Evolutionary conservation across 106 monocot species (phyloP).

Genomic region (Dactylorhiza incarnata): DNA sequence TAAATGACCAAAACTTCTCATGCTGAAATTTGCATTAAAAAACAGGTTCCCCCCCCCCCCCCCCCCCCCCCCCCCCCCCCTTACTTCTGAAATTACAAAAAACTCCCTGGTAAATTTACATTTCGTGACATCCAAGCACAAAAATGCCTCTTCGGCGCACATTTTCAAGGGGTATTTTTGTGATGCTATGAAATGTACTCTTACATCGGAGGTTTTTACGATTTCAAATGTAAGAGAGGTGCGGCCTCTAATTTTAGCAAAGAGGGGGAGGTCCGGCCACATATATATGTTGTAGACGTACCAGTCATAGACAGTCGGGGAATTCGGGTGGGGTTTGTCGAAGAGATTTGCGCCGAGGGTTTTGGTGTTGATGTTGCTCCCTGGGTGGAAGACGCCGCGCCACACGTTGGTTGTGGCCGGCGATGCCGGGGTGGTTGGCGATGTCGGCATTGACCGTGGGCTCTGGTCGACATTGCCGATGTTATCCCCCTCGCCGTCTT

Average conservation of each 20-base stretch:
- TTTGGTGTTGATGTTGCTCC: conserved; percentile 80
- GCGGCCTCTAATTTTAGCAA: background rate
- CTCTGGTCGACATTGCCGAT: conserved; percentile 16
- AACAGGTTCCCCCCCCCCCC: background rate
- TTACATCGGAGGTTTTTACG: background rate
- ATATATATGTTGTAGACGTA: too few species aligned
- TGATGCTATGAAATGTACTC: background rate
- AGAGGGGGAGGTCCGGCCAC: too few species aligned
- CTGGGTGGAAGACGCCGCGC: conserved; percentile 92
- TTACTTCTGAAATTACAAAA: too few species aligned
- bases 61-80: too few species aligned
- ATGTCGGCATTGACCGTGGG: conserved; percentile 26
- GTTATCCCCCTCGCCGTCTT: conserved; percentile 21
- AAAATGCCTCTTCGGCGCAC: too few species aligned
- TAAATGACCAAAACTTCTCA: too few species aligned
- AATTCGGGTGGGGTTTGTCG: conserved; percentile 86
- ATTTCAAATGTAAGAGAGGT: too few species aligned
- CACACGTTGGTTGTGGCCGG: conserved; percentile 60
- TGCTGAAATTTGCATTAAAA: background rate
- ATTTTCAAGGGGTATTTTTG: too few species aligned
- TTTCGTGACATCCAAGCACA: background rate
- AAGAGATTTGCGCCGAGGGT: conserved; percentile 49
- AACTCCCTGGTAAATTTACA: background rate
- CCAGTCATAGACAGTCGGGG: conserved; percentile 97
- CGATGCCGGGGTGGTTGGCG: conserved; percentile 15